A percentile compares a stretch with the other conserved stretches of the same genome.
Evolutionary conservation across 768 basidiomycete species (phyloP).

Genomic region (Butyriboletus loyo): DNA sequence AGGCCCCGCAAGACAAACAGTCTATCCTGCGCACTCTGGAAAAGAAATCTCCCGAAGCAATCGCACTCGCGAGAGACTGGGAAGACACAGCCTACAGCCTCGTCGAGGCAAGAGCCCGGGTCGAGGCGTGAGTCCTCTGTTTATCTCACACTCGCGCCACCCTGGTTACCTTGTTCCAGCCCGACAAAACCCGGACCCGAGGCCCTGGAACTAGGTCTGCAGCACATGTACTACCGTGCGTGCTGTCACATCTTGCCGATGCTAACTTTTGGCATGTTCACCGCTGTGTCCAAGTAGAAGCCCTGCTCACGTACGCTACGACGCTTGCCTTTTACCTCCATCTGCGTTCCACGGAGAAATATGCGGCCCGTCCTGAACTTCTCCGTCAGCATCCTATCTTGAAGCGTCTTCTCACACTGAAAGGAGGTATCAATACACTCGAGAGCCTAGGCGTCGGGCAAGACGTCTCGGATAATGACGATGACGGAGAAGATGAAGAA

Average conservation of each 20-base stretch:
- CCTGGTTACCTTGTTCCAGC: conserved; percentile 34
- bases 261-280: not conserved
- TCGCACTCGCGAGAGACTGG: conserved; percentile 84
- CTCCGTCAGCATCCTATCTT: conserved; percentile 72
- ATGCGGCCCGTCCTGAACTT: conserved; percentile 55
- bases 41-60: conserved; percentile 71
- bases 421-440: conserved; percentile 75
- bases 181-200: conserved; percentile 47
- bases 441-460: conserved; percentile 80
- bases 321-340: conserved; percentile 91
- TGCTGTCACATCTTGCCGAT: conserved; percentile 8
- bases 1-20: conserved; percentile 54
- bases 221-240: conserved; percentile 88
- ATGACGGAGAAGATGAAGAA: conserved; percentile 30
- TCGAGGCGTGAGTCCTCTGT: conserved; percentile 48
- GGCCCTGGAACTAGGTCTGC: conserved; percentile 61
- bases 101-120: conserved; percentile 47
- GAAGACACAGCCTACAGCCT: conserved; percentile 62
- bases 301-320: conserved; percentile 85
- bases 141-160: not conserved
- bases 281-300: conserved; percentile 50
- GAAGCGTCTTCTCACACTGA: conserved; percentile 73
- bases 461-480: conserved; percentile 45
- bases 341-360: conserved; percentile 69
- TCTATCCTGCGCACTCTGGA: conserved; percentile 64